Conservation (phyloP, 1,139 yeast species). For the Suhomyces chickasaworum region DNA sequence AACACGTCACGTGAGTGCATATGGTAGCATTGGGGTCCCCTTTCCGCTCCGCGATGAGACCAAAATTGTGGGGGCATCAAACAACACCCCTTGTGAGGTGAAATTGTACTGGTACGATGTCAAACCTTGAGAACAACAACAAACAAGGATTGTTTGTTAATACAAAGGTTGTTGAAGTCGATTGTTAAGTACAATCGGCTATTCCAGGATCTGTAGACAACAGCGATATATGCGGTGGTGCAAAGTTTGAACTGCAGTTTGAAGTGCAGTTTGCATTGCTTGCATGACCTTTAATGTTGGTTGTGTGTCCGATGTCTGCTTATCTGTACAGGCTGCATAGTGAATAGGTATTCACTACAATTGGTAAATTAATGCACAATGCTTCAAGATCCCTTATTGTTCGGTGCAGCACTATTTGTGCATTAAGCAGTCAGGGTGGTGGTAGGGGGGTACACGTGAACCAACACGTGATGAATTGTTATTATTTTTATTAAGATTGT, state of each 20-base stretch:
- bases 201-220: not conserved
- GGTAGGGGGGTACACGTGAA: not conserved
- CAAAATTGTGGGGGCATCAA: too few species aligned
- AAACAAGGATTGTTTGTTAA: not conserved
- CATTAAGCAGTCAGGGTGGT: not conserved
- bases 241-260: not conserved
- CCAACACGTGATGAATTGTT: not conserved
- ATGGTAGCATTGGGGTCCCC: too few species aligned
- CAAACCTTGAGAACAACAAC: too few species aligned
- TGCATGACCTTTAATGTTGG: not conserved
- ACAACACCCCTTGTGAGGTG: too few species aligned
- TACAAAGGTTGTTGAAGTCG: not conserved
- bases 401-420: slow-evolving; percentile 6
- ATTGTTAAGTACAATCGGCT: not conserved
- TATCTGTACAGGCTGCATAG: not conserved
- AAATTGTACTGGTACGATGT: too few species aligned
- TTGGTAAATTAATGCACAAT: not conserved
- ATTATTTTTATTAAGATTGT: not conserved
- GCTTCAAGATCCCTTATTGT: slow-evolving; percentile 1
- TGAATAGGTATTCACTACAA: not conserved
- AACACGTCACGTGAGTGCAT: too few species aligned
- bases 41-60: too few species aligned
- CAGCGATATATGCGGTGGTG: not conserved
- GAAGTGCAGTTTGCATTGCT: not conserved
- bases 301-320: not conserved